Percentiles rank a stretch among this genome's conserved stretches.
These are phyloP conservation scores for Phyllosticta ampelicida DNA, from an alignment of 2,329 filamentous ascomycete species.

Conservation along the genomic window DNA sequence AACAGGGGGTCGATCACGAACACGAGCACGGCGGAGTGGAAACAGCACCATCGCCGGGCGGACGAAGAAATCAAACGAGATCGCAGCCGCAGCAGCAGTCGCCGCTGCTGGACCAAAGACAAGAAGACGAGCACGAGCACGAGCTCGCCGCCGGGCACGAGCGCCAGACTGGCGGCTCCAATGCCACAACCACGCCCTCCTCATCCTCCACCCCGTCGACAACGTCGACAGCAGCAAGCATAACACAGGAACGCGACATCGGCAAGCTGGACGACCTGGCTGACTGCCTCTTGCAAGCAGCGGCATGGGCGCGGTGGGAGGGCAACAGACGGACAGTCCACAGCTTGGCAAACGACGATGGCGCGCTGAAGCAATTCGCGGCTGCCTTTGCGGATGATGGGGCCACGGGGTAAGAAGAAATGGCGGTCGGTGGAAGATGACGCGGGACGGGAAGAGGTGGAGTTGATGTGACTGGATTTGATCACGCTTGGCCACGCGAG, in stretches of 20 bases:
- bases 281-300: constrained; percentile 66
- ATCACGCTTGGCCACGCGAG: no score
- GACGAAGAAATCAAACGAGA: no score
- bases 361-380: constrained; percentile 2
- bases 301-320: constrained; percentile 70
- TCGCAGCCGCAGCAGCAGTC: no score
- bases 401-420: background rate
- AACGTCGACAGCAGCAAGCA: background rate
- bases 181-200: background rate
- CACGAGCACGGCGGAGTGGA: no score
- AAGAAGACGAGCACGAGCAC: no score
- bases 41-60: no score
- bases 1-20: no score
- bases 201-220: no score
- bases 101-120: no score
- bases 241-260: background rate
- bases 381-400: background rate
- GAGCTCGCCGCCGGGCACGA: no score
- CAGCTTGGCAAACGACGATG: constrained; percentile 8
- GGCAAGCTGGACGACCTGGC: constrained; percentile 69
- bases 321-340: constrained; percentile 35
- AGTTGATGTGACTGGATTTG: no score
- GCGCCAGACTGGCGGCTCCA: no score
- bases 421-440: background rate
- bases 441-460: background rate